Conservation (phyloP, 2,329 filamentous ascomycete genomes). For the Aspergillus tubingensis region DNA sequence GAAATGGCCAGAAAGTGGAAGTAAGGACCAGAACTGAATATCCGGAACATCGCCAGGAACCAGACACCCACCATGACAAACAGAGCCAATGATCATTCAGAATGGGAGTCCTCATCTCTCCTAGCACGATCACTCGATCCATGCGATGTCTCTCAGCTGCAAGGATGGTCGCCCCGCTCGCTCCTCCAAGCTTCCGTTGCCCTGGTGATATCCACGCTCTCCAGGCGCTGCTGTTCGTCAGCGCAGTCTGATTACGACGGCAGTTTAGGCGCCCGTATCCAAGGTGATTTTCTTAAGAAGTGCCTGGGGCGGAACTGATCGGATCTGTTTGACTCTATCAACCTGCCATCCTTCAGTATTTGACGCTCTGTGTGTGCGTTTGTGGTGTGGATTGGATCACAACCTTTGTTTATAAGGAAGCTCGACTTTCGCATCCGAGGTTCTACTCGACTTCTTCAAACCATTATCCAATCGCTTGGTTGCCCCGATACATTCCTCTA, state of each 20-base stretch:
- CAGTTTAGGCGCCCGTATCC: slow-evolving; percentile 14
- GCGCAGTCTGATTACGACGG: slow-evolving; percentile 8
- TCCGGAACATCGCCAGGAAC: neutral
- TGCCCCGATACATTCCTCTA: neutral
- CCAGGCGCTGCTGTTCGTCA: slow-evolving; percentile 12
- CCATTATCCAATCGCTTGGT: too few species aligned
- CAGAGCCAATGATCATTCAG: too few species aligned
- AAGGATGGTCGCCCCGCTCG: slow-evolving; percentile 11
- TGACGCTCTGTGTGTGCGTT: neutral
- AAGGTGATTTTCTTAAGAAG: slow-evolving; percentile 4
- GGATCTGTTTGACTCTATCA: neutral
- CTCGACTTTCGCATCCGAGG: neutral
- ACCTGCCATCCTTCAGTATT: neutral
- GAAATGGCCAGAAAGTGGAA: neutral
- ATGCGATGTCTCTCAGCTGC: neutral
- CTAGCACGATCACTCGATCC: too few species aligned
- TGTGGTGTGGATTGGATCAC: slow-evolving; percentile 4
- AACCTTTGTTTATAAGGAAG: slow-evolving; percentile 12
- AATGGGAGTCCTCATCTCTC: too few species aligned
- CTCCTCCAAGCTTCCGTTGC: slow-evolving; percentile 14
- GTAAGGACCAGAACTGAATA: neutral
- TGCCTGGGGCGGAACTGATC: neutral
- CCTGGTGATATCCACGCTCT: slow-evolving; percentile 15
- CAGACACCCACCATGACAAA: neutral
- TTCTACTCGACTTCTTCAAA: neutral